phyloP scores from a whole-genome alignment of 352 stramenopile genomes.

The Phytophthora chlamydospora region DNA sequence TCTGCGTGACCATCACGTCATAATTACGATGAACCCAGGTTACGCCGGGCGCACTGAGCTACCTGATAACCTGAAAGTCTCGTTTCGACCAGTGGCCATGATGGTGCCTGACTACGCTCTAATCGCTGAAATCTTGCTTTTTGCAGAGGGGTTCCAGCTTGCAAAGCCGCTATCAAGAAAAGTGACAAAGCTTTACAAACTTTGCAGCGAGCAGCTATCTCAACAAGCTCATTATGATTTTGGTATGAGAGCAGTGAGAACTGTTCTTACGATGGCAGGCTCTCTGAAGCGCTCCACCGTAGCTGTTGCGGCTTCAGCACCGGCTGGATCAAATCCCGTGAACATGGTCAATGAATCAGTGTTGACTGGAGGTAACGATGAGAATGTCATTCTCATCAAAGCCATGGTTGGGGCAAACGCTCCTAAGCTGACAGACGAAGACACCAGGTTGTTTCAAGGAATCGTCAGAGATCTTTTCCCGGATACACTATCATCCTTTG shows the following conservation, averaged over 20 bases:
- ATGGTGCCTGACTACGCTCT: conserved; percentile 89
- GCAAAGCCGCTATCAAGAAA: conserved; percentile 70
- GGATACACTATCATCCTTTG: conserved; percentile 34
- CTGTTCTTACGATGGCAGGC: conserved; percentile 81
- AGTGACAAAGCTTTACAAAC: conserved; percentile 80
- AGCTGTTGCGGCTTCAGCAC: conserved; percentile 1
- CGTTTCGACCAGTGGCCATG: conserved; percentile 88
- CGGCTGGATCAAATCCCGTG: neutral
- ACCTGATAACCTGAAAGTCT: conserved; percentile 86
- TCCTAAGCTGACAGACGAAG: conserved; percentile 91
- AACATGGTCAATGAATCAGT: conserved; percentile 15
- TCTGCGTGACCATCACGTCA: conserved; percentile 75
- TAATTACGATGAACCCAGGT: conserved; percentile 91
- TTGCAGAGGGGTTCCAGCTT: conserved; percentile 78
- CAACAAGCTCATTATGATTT: conserved; percentile 90
- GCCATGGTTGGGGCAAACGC: conserved; percentile 94
- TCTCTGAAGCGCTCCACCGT: conserved; percentile 53
- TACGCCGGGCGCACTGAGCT: conserved; percentile 84
- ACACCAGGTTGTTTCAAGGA: conserved; percentile 87
- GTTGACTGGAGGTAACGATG: conserved; percentile 29
- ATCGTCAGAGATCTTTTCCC: conserved; percentile 92
- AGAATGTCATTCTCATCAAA: conserved; percentile 91
- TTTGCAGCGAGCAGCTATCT: conserved; percentile 87
- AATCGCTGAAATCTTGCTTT: conserved; percentile 87
- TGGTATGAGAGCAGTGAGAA: conserved; percentile 87